Percentiles rank a stretch among this genome's conserved stretches.
Conservation (phyloP, 768 basidiomycete genomes). For the Naganishia vaughanmartiniae region DNA sequence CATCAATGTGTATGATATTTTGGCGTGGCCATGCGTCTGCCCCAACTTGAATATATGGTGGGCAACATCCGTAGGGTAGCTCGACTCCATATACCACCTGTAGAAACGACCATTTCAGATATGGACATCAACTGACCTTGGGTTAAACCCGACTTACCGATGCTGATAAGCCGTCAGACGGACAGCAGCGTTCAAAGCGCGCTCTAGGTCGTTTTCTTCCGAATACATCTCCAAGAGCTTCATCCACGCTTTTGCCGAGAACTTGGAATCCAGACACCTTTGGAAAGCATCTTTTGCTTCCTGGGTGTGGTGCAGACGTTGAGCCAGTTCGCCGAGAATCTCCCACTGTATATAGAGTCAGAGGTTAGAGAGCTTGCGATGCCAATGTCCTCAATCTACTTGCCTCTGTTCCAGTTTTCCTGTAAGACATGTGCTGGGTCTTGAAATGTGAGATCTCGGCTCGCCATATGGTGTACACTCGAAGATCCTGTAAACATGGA, state of each 20-base stretch:
- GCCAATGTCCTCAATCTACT: slow-evolving; percentile 7
- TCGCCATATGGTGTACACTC: slow-evolving; percentile 98
- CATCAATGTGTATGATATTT: slow-evolving; percentile 85
- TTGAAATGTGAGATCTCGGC: slow-evolving; percentile 99
- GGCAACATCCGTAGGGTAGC: slow-evolving; percentile 86
- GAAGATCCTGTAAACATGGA: slow-evolving; percentile 66
- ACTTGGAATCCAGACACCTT: slow-evolving; percentile 82
- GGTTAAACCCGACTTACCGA: slow-evolving; percentile 43
- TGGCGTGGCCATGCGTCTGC: slow-evolving; percentile 85
- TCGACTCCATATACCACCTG: slow-evolving; percentile 53
- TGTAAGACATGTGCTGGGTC: slow-evolving; percentile 94
- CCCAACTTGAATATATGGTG: slow-evolving; percentile 90
- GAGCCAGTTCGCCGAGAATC: slow-evolving; percentile 88
- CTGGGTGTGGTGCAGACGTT: slow-evolving; percentile 93
- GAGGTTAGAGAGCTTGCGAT: neutral
- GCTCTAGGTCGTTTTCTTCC: slow-evolving; percentile 91
- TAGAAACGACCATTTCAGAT: slow-evolving; percentile 21
- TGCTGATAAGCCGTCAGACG: slow-evolving; percentile 86
- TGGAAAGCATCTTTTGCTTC: slow-evolving; percentile 98
- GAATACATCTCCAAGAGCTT: slow-evolving; percentile 94
- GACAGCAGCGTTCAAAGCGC: slow-evolving; percentile 85
- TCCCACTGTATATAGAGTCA: slow-evolving; percentile 64
- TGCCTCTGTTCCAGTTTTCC: slow-evolving; percentile 83
- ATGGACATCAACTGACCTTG: neutral
- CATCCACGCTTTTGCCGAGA: slow-evolving; percentile 86